Evolutionary conservation across 1,284 basidiomycete genomes (phyloP), one percentile per base, ranked within the genome.

Genomic region (Naganishia albida): DNA sequence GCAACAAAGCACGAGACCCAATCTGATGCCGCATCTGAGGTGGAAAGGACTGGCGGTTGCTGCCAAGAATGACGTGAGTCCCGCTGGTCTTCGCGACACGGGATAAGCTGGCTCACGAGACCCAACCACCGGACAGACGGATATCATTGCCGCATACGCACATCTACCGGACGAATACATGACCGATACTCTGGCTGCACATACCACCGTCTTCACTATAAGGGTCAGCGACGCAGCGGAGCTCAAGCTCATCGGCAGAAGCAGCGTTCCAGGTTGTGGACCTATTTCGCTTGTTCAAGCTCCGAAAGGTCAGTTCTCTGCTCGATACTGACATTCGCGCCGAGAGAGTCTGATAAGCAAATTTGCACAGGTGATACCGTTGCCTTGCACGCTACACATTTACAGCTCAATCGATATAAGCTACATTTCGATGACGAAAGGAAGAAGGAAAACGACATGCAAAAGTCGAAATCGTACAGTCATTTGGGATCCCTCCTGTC

Each of bases 11-110:
- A 42, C 53, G n/a, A 49, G 42, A 44, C 63, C 63, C 23, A 53
- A 64, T 51, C 40, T 64, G 3, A 43, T 40, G 26, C 63, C 63
- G 26, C 46, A 40, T 28, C 26, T 51, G 12, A 43, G 54, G 25
- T 64, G 63, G 63, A 52, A 62, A 43, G 64, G 51, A 2, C 53
- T 65, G n/a, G 48, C 49, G 8, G 23, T 43, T 6, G 39, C 30
- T 30, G 20, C 15, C 10, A 43, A 44, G 28, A 30, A 44, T 28
- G 60, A 43, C 25, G 60, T 62, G 20, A 23, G 60, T 62, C 38
- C 50, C 30, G 8, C n/a, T 1, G 40, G 7, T 10, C 7, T 38
- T 20, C 16, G 13, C n/a, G 20, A 30, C 25, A 34, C 28, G 10
- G 49, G n/a, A 23, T 30, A 40, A 23, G 25, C n/a, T n/a, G 7